These are phyloP conservation scores for Balakata baccata DNA, from an alignment of 345 rosid species.

Conservation along the genomic window DNA sequence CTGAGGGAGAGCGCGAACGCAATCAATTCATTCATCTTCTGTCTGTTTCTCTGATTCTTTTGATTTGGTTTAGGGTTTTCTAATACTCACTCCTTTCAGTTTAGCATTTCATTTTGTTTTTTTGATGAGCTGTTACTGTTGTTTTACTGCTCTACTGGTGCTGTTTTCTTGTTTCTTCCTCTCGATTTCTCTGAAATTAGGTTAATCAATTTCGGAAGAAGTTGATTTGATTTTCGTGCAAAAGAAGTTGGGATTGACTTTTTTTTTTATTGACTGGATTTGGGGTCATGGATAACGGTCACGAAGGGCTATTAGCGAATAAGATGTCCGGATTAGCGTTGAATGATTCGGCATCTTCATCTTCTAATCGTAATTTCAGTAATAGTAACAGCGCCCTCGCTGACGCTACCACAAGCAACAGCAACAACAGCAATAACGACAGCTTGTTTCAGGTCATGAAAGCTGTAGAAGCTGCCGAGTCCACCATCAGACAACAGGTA, in stretches of 20 bases:
- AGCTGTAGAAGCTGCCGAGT: conserved; percentile 95
- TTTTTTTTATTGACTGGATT: background rate
- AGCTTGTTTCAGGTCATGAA: conserved; percentile 88
- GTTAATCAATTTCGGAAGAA: background rate
- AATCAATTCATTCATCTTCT: no score
- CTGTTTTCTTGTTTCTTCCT: no score
- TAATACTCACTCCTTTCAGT: no score
- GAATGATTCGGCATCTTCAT: conserved; percentile 23
- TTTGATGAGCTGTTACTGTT: background rate
- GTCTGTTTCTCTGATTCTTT: no score
- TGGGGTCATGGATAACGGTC: conserved; percentile 72
- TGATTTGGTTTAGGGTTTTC: conserved; percentile 6
- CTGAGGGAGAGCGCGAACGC: no score
- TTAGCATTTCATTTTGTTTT: no score
- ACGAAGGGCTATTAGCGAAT: conserved; percentile 49
- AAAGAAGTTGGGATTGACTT: background rate
- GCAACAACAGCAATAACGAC: conserved; percentile 40
- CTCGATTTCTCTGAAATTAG: no score
- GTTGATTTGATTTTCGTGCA: background rate
- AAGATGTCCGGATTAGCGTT: conserved; percentile 57
- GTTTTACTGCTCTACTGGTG: background rate
- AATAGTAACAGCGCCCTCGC: background rate
- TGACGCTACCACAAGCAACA: background rate
- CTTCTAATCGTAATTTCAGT: background rate
- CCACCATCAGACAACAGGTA: conserved; percentile 89